These are phyloP conservation scores for Smithsoniella earleae DNA, from an alignment of 163 green algal genomes.

Conservation along the genomic window DNA sequence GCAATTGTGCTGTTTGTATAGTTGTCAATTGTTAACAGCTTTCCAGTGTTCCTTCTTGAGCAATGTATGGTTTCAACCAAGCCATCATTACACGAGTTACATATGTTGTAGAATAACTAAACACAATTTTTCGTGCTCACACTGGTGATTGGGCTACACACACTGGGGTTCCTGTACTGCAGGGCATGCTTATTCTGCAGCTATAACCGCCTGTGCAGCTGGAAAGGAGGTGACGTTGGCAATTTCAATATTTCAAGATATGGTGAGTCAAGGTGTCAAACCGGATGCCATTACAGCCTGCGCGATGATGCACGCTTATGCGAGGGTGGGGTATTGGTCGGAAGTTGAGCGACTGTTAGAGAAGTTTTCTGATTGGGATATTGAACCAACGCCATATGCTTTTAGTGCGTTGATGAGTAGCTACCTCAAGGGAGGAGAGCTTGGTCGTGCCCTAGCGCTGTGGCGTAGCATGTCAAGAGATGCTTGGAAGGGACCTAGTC, in stretches of 20 bases:
- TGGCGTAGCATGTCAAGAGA: background rate
- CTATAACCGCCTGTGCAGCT: constrained; percentile 3
- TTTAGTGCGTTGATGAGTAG: background rate
- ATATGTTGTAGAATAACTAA: background rate
- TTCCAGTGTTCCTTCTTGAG: too few relatives aligned
- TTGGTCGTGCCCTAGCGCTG: constrained; percentile 9
- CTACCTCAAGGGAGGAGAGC: background rate
- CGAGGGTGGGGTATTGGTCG: background rate
- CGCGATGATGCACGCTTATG: constrained; percentile 26
- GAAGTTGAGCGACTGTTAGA: background rate
- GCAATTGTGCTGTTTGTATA: too few relatives aligned
- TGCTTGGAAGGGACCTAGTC: background rate
- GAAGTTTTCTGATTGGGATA: background rate
- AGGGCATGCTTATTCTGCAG: constrained; percentile 14
- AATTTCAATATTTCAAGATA: background rate
- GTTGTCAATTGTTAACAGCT: too few relatives aligned
- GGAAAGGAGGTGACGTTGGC: background rate
- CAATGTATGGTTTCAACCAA: too few relatives aligned
- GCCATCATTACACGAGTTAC: background rate
- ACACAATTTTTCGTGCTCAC: background rate
- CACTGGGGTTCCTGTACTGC: background rate
- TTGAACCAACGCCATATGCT: background rate
- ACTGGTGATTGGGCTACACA: background rate
- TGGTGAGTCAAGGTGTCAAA: background rate
- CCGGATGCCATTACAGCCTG: background rate